Evolutionary conservation across 2,329 filamentous ascomycete genomes (phyloP).

Genomic region (Neonectria faginata): DNA sequence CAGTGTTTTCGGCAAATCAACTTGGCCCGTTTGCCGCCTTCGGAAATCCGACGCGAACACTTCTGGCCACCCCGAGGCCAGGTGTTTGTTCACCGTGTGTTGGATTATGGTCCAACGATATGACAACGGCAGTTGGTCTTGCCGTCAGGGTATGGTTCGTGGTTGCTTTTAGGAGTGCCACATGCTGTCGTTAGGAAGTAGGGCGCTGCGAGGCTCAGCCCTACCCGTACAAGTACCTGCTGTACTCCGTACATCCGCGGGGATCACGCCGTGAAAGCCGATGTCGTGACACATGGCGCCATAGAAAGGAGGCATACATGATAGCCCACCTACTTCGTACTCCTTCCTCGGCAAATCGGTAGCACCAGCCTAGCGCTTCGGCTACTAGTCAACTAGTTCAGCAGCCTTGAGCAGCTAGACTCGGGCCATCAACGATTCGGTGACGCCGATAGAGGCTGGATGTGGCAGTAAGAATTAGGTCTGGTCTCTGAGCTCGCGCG

Average conservation of each 20-base stretch:
- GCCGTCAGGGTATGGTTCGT: not conserved
- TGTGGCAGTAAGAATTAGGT: not conserved
- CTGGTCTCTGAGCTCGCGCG: not conserved
- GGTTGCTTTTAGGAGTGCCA: slow-evolving; percentile 11
- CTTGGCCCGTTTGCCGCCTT: slow-evolving; percentile 15
- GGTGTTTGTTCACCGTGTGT: not conserved
- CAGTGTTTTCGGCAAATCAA: slow-evolving; percentile 19
- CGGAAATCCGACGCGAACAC: slow-evolving; percentile 19
- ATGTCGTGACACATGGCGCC: slow-evolving; percentile 21
- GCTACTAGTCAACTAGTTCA: slow-evolving; percentile 8
- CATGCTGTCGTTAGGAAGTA: slow-evolving; percentile 13
- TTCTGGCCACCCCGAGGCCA: not conserved
- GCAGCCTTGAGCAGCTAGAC: slow-evolving; percentile 3
- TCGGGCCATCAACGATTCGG: slow-evolving; percentile 16
- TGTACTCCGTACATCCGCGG: slow-evolving; percentile 16
- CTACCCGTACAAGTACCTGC: slow-evolving; percentile 19
- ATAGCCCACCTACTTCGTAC: not conserved
- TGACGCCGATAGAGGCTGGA: slow-evolving; percentile 15
- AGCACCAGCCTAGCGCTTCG: slow-evolving; percentile 10
- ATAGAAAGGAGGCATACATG: slow-evolving; percentile 11
- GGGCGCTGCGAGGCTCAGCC: slow-evolving; percentile 21
- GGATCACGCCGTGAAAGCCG: slow-evolving; percentile 18
- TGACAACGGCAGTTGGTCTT: not conserved
- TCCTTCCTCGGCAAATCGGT: not conserved
- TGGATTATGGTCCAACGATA: not conserved